These are phyloP conservation scores for Posidonia oceanica DNA, from an alignment of 116 monocot species.

Conservation along the genomic window DNA sequence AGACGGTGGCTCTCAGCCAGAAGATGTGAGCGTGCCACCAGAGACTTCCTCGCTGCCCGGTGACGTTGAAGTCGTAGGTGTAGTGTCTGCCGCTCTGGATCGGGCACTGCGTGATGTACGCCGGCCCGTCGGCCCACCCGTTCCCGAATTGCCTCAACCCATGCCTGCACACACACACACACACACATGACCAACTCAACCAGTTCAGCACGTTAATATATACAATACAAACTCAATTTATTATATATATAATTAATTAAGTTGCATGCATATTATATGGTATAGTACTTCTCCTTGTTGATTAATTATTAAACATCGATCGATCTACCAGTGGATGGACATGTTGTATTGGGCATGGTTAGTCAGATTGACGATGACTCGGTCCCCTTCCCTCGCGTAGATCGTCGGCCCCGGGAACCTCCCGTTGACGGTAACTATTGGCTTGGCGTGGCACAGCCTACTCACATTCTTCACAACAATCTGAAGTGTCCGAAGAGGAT, in stretches of 20 bases:
- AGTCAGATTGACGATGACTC: conserved; percentile 31
- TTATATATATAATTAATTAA: no score
- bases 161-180: conserved; percentile 18
- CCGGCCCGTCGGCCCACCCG: conserved; percentile 53
- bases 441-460: conserved; percentile 31
- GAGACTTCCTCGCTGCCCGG: conserved; percentile 38
- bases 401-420: conserved; percentile 39
- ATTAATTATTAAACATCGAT: not conserved
- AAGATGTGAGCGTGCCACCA: conserved; percentile 48
- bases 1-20: conserved; percentile 40
- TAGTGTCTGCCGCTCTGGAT: conserved; percentile 28
- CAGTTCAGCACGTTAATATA: no score
- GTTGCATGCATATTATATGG: no score
- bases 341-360: conserved; percentile 42
- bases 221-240: no score
- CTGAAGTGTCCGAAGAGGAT: conserved; percentile 14
- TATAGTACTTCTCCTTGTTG: no score
- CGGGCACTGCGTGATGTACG: conserved; percentile 48
- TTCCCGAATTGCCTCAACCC: conserved; percentile 29
- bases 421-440: conserved; percentile 47
- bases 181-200: no score
- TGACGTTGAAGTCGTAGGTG: conserved; percentile 40
- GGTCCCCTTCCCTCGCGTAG: conserved; percentile 46
- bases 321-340: conserved; percentile 44
- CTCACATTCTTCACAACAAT: conserved; percentile 33